Base-by-base conservation (phyloP, 2,329 filamentous ascomycete species). In the Phoma herbarum region DNA sequence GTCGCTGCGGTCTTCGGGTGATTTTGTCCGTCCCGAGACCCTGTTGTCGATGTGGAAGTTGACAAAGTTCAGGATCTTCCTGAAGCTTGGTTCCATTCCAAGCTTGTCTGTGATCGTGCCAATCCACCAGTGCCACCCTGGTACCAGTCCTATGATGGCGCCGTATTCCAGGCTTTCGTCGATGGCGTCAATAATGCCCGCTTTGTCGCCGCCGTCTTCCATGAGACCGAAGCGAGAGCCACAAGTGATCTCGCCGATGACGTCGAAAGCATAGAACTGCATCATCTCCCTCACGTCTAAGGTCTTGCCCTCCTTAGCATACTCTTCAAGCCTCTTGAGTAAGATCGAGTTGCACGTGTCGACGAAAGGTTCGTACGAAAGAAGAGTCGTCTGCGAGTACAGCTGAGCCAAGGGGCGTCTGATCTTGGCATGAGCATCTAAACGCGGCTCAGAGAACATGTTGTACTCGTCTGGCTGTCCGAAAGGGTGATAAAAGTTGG, bases 201-300 rank as follows among this genome's bases (percentile, higher is more conserved):
- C 25, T 18, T 54, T 60, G 52, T 64, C 63, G 8, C 59, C 59
- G 20, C 23, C 50, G 8, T 61, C 56, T 45, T 65, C 63, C 57
- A 63, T 65, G 4, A 63, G 49, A 4, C 63, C 63, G 28, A 65
- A 63, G 11, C 56, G 39, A 16, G 61, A 37, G 71, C 73, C 71
- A 39, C 79, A 80, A 0, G 81, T 84, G 18, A 86, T 82, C 35
- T 81, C 77, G 0, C 82, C 82, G 28, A 86, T 84, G 1, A 85
- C 81, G 48, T 85, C 81, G 41, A 83, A 82, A 0, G 80, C 81
- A 53, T 80, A 84, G 60, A 74, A 83, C 59, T 83, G 81, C 26
- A 83, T 69, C 77, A 78, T 81, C 46, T 78, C 72, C 4, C 66
- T 65, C 39, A 83, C 61, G 59, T 85, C 75, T 3, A 84, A 62